Evolutionary conservation across 1,284 basidiomycete genomes (phyloP).

Genomic region (Ustilago bromivora): DNA sequence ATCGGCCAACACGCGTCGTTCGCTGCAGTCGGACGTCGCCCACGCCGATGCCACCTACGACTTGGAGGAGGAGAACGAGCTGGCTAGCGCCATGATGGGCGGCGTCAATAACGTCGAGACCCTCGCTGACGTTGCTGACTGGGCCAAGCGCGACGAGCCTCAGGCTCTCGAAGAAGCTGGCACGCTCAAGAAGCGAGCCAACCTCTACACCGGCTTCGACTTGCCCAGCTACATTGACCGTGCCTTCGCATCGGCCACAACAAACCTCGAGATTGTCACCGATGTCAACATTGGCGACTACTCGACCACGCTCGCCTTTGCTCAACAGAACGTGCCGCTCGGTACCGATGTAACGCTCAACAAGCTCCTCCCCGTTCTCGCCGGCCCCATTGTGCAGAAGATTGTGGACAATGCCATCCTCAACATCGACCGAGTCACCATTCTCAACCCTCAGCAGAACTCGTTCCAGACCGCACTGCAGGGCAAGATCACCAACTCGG

Average conservation of each 20-base stretch:
- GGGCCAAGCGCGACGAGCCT: constrained; percentile 44
- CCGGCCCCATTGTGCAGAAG: constrained; percentile 82
- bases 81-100: constrained; percentile 54
- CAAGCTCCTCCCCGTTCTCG: constrained; percentile 78
- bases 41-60: constrained; percentile 35
- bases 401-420: constrained; percentile 77
- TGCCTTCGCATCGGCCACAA: constrained; percentile 77
- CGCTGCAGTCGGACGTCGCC: constrained; percentile 17
- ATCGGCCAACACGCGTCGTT: constrained; percentile 50
- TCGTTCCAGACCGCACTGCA: constrained; percentile 77
- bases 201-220: constrained; percentile 75
- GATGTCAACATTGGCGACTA: constrained; percentile 79
- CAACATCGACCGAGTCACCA: constrained; percentile 58
- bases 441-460: constrained; percentile 71
- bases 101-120: constrained; percentile 68
- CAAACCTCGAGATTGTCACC: constrained; percentile 76
- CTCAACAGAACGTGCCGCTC: constrained; percentile 75
- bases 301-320: constrained; percentile 76
- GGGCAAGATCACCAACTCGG: constrained; percentile 79
- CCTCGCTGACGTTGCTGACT: constrained; percentile 58
- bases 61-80: constrained; percentile 55
- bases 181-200: constrained; percentile 72
- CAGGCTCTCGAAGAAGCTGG: constrained; percentile 33
- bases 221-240: constrained; percentile 77
- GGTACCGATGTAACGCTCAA: constrained; percentile 77